These are phyloP conservation scores for Paecilomyces sp. DNA, from an alignment of 2,329 filamentous ascomycete species.

Conservation along the genomic window DNA sequence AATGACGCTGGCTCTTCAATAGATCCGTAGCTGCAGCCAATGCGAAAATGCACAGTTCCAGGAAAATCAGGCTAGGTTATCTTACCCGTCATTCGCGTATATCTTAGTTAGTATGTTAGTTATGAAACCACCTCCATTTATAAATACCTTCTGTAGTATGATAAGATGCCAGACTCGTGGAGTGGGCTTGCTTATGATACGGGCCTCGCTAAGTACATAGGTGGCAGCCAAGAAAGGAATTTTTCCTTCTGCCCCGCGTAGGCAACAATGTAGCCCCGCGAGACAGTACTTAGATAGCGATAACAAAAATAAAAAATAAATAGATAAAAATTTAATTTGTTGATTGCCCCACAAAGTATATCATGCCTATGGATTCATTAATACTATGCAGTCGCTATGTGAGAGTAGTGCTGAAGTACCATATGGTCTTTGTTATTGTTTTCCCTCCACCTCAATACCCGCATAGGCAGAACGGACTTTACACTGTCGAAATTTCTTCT, in stretches of 20 bases:
- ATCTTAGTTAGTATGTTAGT: neutral
- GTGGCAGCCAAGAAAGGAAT: neutral
- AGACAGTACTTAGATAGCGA: neutral
- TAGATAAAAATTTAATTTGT: no score
- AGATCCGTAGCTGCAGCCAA: neutral
- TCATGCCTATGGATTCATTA: no score
- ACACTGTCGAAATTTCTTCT: neutral
- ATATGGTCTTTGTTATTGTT: no score
- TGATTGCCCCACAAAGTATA: no score
- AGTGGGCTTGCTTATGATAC: neutral
- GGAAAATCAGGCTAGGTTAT: neutral
- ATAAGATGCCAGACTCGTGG: neutral
- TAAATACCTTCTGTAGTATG: neutral
- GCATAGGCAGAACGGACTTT: no score
- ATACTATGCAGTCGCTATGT: no score
- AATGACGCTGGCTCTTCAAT: neutral
- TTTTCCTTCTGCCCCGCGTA: neutral
- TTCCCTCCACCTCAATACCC: no score
- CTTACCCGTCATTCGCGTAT: neutral
- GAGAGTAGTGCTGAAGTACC: no score
- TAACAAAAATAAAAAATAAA: no score
- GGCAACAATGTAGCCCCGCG: neutral
- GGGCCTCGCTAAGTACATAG: neutral
- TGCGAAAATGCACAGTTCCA: neutral
- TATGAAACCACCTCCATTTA: neutral